These are phyloP conservation scores for Taphrina confusa DNA, from an alignment of 1,139 yeast genomes.

Conservation along the genomic window DNA sequence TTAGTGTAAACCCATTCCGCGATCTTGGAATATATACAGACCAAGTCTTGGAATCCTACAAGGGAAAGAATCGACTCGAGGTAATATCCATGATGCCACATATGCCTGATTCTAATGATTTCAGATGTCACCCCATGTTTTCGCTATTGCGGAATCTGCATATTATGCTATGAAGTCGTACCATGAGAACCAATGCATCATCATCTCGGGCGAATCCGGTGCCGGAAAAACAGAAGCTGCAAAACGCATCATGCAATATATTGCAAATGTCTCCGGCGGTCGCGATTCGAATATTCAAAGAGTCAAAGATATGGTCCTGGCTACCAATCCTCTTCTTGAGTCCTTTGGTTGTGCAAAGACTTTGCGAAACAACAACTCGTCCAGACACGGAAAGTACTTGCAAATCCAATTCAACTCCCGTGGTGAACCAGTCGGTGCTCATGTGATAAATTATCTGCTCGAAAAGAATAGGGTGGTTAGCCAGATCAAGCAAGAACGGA, in stretches of 20 bases:
- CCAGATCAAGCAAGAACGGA: slow-evolving; percentile 88
- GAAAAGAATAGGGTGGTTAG: slow-evolving; percentile 96
- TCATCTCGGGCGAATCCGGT: slow-evolving; percentile 97
- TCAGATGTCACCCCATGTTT: slow-evolving; percentile 90
- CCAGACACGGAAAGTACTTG: slow-evolving; percentile 95
- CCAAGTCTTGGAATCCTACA: slow-evolving; percentile 69
- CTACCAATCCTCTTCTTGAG: slow-evolving; percentile 94
- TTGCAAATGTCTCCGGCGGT: slow-evolving; percentile 75
- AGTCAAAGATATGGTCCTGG: slow-evolving; percentile 95
- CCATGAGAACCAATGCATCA: slow-evolving; percentile 94
- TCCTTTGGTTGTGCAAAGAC: slow-evolving; percentile 99
- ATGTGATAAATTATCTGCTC: slow-evolving; percentile 87
- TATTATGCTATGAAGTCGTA: slow-evolving; percentile 93
- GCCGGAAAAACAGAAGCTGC: slow-evolving; percentile 99
- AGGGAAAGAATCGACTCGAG: slow-evolving; percentile 89
- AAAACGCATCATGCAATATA: slow-evolving; percentile 96
- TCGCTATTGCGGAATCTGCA: slow-evolving; percentile 96
- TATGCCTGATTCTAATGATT: neutral
- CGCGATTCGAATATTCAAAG: slow-evolving; percentile 65
- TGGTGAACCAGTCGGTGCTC: slow-evolving; percentile 91
- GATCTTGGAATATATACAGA: slow-evolving; percentile 94
- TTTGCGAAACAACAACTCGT: slow-evolving; percentile 89
- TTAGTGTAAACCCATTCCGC: slow-evolving; percentile 94
- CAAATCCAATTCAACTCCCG: slow-evolving; percentile 82
- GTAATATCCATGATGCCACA: slow-evolving; percentile 45